Evolutionary conservation across 2,329 filamentous ascomycete genomes (phyloP).

Genomic region (Zalaria obscura): DNA sequence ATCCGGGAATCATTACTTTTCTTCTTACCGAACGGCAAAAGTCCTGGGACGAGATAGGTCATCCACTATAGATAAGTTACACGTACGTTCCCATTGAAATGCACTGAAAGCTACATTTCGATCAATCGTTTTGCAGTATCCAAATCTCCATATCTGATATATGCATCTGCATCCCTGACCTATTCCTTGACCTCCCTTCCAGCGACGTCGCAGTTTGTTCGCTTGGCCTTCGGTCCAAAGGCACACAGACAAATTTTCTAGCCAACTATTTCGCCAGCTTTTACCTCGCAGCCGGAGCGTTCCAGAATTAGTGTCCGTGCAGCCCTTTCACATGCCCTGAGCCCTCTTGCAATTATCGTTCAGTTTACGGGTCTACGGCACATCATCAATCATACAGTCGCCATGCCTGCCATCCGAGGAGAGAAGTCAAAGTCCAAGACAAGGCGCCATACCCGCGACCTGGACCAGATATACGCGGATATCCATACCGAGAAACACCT

Average conservation of each 20-base stretch:
- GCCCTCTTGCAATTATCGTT: too few species aligned
- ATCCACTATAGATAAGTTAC: too few species aligned
- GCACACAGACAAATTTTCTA: conserved; percentile 1
- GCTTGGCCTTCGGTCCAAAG: conserved; percentile 4
- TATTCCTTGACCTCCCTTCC: neutral
- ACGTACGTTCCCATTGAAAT: too few species aligned
- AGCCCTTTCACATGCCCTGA: too few species aligned
- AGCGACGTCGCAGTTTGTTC: neutral
- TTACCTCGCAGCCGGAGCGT: neutral
- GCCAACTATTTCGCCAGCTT: neutral
- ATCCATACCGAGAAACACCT: conserved; percentile 68
- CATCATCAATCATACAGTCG: conserved; percentile 4
- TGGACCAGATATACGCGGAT: conserved; percentile 86
- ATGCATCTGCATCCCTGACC: too few species aligned
- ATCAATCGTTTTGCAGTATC: too few species aligned
- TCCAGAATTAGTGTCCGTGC: neutral
- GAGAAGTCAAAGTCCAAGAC: conserved; percentile 35
- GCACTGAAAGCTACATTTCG: too few species aligned
- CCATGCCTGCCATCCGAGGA: conserved; percentile 37
- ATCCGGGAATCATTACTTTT: too few species aligned
- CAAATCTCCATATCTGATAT: too few species aligned
- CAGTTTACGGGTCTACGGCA: too few species aligned
- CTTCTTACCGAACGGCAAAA: too few species aligned
- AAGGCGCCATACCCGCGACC: conserved; percentile 49
- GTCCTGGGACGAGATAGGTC: too few species aligned